Evolutionary conservation across 495 filamentous ascomycete genomes (phyloP).

Genomic region (Daldinia vernicosa): DNA sequence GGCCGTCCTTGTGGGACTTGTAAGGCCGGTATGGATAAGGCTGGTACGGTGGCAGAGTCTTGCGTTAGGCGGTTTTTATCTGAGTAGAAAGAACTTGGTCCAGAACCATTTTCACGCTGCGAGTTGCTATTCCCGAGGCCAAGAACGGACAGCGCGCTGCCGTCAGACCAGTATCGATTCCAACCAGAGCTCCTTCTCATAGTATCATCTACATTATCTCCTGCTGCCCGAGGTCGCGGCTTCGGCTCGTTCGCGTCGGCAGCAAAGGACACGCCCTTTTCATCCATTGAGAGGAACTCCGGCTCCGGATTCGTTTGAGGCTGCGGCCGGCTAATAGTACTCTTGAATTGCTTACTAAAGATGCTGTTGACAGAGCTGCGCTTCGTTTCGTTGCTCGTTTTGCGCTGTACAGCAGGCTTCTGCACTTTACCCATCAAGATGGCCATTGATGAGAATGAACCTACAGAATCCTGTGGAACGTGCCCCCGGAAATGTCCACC

Average conservation of each 20-base stretch:
- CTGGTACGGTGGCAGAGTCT: slow-evolving; percentile 63
- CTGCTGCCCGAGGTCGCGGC: slow-evolving; percentile 44
- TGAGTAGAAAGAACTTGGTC: slow-evolving; percentile 63
- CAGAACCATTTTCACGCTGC: slow-evolving; percentile 56
- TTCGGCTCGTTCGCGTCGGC: slow-evolving; percentile 49
- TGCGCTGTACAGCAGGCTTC: slow-evolving; percentile 52
- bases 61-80: slow-evolving; percentile 60
- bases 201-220: slow-evolving; percentile 41
- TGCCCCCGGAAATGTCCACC: slow-evolving; percentile 58
- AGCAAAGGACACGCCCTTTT: slow-evolving; percentile 55
- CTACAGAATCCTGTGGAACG: slow-evolving; percentile 54
- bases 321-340: slow-evolving; percentile 63
- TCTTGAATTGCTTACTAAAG: slow-evolving; percentile 63
- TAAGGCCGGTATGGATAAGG: slow-evolving; percentile 62
- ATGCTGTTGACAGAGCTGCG: slow-evolving; percentile 56
- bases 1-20: slow-evolving; percentile 56
- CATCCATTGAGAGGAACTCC: slow-evolving; percentile 43
- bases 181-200: slow-evolving; percentile 66
- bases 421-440: slow-evolving; percentile 62
- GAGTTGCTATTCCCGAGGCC: slow-evolving; percentile 56
- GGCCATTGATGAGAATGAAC: slow-evolving; percentile 64
- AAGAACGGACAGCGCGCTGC: slow-evolving; percentile 61
- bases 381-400: slow-evolving; percentile 58
- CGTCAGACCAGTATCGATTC: slow-evolving; percentile 69
- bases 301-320: slow-evolving; percentile 48